A percentile compares a stretch with the other conserved stretches of the same genome.
Evolutionary conservation across 495 filamentous ascomycete genomes (phyloP).

Genomic region (Talaromyces trachyspermus): DNA sequence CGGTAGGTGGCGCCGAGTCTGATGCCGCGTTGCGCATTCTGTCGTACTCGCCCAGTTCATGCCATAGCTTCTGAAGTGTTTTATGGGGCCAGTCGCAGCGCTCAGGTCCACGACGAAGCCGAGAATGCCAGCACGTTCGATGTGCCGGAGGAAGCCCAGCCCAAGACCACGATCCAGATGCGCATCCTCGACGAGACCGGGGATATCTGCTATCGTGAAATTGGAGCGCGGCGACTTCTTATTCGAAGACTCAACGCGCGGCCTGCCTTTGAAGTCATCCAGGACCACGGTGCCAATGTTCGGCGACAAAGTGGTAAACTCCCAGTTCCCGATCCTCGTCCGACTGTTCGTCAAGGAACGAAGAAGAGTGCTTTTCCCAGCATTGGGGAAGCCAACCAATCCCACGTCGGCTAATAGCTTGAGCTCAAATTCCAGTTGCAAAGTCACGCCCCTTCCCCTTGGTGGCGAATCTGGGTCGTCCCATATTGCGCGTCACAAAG

Average conservation of each 20-base stretch:
- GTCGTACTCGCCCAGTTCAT: conserved; percentile 82
- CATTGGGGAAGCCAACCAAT: conserved; percentile 89
- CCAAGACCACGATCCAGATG: conserved; percentile 90
- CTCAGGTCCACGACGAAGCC: conserved; percentile 90
- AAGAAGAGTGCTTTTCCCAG: conserved; percentile 89
- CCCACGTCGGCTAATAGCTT: conserved; percentile 94
- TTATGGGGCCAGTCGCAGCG: conserved; percentile 67
- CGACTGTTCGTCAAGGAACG: conserved; percentile 78
- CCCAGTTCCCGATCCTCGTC: conserved; percentile 88
- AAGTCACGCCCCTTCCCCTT: conserved; percentile 69
- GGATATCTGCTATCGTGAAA: conserved; percentile 94
- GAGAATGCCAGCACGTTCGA: conserved; percentile 85
- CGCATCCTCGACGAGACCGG: conserved; percentile 81
- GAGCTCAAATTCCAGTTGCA: conserved; percentile 82
- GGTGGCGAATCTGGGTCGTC: conserved; percentile 78
- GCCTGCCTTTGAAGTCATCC: conserved; percentile 69
- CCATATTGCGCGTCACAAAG: conserved; percentile 63
- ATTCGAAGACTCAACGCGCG: conserved; percentile 36
- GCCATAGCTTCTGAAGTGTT: conserved; percentile 77
- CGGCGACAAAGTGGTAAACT: conserved; percentile 89
- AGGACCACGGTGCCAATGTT: conserved; percentile 93
- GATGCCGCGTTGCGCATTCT: conserved; percentile 55
- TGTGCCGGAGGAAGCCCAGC: conserved; percentile 84
- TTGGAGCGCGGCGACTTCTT: conserved; percentile 47
- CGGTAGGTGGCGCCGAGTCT: conserved; percentile 11